Conservation (phyloP, 805 yeast species). For the Candida tammaniensis region DNA sequence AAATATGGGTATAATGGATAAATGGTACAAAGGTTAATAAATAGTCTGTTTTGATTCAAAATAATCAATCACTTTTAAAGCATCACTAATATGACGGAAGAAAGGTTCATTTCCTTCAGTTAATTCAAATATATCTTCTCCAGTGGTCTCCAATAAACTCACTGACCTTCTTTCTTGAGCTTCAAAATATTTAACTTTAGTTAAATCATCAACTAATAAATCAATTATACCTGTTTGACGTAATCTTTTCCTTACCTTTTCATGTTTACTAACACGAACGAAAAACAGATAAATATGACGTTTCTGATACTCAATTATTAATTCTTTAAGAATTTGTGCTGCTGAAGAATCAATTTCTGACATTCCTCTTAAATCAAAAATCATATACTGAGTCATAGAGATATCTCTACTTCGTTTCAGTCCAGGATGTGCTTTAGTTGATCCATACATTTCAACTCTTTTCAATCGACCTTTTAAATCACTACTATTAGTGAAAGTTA, state of each 20-base stretch:
- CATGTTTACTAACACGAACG: constrained; percentile 29
- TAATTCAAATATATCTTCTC: constrained; percentile 17
- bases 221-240: constrained; percentile 27
- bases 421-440: constrained; percentile 44
- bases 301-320: constrained; percentile 25
- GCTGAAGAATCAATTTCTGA: constrained; percentile 42
- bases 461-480: constrained; percentile 37
- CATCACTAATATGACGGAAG: constrained; percentile 37
- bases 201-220: constrained; percentile 24
- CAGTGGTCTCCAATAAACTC: neutral
- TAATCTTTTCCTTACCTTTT: constrained; percentile 26
- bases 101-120: constrained; percentile 31
- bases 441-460: constrained; percentile 42
- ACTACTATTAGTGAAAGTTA: constrained; percentile 40
- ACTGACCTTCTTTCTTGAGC: too few species aligned
- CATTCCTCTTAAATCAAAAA: constrained; percentile 44
- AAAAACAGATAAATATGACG: constrained; percentile 34
- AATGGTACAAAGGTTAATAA: too few species aligned
- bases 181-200: constrained; percentile 21
- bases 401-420: constrained; percentile 31
- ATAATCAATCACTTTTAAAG: constrained; percentile 36
- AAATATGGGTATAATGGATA: too few species aligned
- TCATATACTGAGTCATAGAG: constrained; percentile 38
- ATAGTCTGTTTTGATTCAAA: constrained; percentile 21
- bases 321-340: constrained; percentile 28